phyloP scores from a whole-genome alignment of 768 basidiomycete species.

The Pleurotus djamor region DNA sequence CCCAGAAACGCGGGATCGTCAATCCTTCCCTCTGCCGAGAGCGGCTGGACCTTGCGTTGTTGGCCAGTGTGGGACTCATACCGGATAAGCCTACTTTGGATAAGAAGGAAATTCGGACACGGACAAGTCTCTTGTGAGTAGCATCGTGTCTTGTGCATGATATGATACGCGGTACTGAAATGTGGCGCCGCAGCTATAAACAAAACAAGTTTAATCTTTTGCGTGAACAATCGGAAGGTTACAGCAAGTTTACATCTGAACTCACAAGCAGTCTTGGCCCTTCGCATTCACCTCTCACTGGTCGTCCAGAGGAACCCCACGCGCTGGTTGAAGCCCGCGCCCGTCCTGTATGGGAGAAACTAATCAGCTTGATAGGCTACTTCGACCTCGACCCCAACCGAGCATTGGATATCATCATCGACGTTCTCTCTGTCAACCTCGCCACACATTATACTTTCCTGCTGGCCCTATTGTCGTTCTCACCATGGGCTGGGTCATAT shows the following conservation, averaged over 20 bases:
- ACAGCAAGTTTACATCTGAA: conserved; percentile 88
- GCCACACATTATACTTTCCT: conserved; percentile 87
- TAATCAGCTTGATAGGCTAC: conserved; percentile 89
- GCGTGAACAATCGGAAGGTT: conserved; percentile 97
- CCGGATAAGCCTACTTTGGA: conserved; percentile 64
- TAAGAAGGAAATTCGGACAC: conserved; percentile 78
- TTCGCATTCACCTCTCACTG: conserved; percentile 67
- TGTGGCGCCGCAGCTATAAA: conserved; percentile 68
- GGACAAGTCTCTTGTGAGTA: conserved; percentile 81
- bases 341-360: conserved; percentile 74
- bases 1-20: conserved; percentile 58
- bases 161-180: conserved; percentile 1
- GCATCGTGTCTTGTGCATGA: not conserved
- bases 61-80: conserved; percentile 66
- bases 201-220: conserved; percentile 98
- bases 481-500: conserved; percentile 79
- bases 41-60: conserved; percentile 64
- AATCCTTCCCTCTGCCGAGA: conserved; percentile 66
- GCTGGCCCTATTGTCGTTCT: conserved; percentile 78
- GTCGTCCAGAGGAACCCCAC: conserved; percentile 58
- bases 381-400: conserved; percentile 97
- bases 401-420: conserved; percentile 90
- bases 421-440: conserved; percentile 83
- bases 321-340: conserved; percentile 61
- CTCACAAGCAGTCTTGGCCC: conserved; percentile 76